phyloP scores from a whole-genome alignment of 305 asterid genomes.

The Fraxinus platypoda region DNA sequence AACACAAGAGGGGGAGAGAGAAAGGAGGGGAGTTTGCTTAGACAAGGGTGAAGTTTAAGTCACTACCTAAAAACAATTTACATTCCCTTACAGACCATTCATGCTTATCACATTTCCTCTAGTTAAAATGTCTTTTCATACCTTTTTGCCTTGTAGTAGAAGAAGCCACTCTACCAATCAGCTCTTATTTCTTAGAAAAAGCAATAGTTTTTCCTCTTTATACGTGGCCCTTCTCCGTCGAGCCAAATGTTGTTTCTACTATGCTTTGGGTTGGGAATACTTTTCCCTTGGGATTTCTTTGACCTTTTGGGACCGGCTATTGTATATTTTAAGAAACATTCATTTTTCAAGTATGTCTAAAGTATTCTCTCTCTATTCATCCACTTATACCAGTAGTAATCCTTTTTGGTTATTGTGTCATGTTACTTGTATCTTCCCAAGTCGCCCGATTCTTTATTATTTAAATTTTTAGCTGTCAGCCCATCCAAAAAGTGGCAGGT shows the following conservation, averaged over 20 bases:
- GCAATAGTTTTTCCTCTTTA: not conserved
- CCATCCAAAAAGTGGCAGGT: not conserved
- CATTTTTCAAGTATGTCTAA: slow-evolving; percentile 27
- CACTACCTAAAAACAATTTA: slow-evolving; percentile 28
- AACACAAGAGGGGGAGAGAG: slow-evolving; percentile 34
- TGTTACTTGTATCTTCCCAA: not conserved
- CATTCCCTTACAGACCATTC: slow-evolving; percentile 55
- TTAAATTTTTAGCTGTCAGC: not conserved
- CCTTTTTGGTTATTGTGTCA: slow-evolving; percentile 11
- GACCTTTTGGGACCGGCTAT: not conserved
- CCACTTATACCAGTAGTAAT: slow-evolving; percentile 28
- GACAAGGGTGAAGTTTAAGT: slow-evolving; percentile 81
- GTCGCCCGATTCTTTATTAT: not conserved
- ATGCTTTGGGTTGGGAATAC: not conserved
- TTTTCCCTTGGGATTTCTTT: slow-evolving; percentile 6
- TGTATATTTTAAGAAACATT: slow-evolving; percentile 26
- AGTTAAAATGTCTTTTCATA: slow-evolving; percentile 58
- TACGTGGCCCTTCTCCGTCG: slow-evolving; percentile 24
- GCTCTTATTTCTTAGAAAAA: slow-evolving; percentile 25
- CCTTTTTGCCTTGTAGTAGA: slow-evolving; percentile 50
- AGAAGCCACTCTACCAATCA: slow-evolving; percentile 55
- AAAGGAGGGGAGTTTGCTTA: slow-evolving; percentile 52
- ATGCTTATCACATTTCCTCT: slow-evolving; percentile 39
- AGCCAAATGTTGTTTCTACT: slow-evolving; percentile 19
- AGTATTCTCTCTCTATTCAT: slow-evolving; percentile 29